Evolutionary conservation across 129 eudicot genomes (phyloP).

Genomic region (Escallonia rubra): DNA sequence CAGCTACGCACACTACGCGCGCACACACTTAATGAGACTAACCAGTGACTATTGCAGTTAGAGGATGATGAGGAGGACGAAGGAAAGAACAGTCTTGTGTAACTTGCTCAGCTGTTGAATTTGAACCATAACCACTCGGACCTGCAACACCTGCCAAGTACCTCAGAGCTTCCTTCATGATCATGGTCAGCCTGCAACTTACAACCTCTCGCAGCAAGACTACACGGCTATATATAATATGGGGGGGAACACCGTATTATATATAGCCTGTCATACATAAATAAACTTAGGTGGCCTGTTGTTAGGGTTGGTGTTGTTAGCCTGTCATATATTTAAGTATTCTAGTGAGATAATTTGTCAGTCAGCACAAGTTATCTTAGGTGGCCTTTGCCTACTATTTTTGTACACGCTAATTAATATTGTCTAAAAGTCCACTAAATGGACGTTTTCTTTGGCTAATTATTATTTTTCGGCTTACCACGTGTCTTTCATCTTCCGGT

Average conservation of each 20-base stretch:
- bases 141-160: conserved; percentile 85
- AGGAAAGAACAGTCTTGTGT: conserved; percentile 37
- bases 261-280: no score
- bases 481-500: conserved; percentile 12
- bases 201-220: conserved; percentile 29
- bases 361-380: not conserved
- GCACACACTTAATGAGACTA: not conserved
- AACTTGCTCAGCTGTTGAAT: conserved; percentile 80
- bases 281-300: no score
- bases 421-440: conserved; percentile 16
- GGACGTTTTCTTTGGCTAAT: conserved; percentile 24
- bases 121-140: conserved; percentile 88
- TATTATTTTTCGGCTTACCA: conserved; percentile 38
- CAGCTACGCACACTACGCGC: no score
- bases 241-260: no score
- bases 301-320: no score
- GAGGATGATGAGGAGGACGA: conserved; percentile 30
- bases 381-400: no score
- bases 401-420: no score
- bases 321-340: not conserved
- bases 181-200: not conserved
- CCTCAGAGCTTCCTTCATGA: conserved; percentile 66
- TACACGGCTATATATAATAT: not conserved
- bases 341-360: not conserved
- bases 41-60: conserved; percentile 98